phyloP scores from a whole-genome alignment of 805 yeast genomes.

The Spathaspora boniae region DNA sequence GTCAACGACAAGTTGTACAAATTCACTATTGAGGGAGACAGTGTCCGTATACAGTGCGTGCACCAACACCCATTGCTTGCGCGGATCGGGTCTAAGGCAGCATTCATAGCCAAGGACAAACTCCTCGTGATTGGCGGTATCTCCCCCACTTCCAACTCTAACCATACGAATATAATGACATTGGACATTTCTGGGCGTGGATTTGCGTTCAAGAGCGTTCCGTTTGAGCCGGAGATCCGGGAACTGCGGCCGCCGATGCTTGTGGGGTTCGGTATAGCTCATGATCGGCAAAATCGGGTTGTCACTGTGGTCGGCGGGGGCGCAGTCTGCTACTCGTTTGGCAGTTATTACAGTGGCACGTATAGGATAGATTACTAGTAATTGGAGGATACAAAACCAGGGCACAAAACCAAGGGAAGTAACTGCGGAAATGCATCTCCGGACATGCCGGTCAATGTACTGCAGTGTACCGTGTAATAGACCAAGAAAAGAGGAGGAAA shows the following conservation, averaged over 20 bases:
- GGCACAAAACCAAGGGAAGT: no score
- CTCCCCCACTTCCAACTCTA: constrained; percentile 28
- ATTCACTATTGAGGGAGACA: constrained; percentile 22
- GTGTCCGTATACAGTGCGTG: constrained; percentile 15
- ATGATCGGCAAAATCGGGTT: constrained; percentile 15
- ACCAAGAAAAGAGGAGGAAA: no score
- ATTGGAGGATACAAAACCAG: no score
- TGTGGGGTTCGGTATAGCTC: constrained; percentile 49
- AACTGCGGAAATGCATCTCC: no score
- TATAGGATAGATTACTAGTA: constrained; percentile 16
- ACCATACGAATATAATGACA: constrained; percentile 36
- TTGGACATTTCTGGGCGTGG: constrained; percentile 22
- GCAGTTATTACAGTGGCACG: constrained; percentile 37
- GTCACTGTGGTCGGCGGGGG: constrained; percentile 61
- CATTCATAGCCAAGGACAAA: constrained; percentile 21
- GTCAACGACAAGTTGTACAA: constrained; percentile 32
- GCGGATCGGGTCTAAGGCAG: constrained; percentile 49
- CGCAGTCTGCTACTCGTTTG: constrained; percentile 80
- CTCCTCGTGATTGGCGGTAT: constrained; percentile 59
- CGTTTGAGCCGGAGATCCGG: constrained; percentile 35
- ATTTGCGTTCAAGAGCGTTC: constrained; percentile 11
- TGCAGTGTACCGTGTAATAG: no score
- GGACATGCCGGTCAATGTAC: no score
- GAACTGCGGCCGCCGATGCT: constrained; percentile 42
- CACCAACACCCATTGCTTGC: constrained; percentile 27